phyloP scores from a whole-genome alignment of 768 basidiomycete genomes.

The Lactifluus pinguis region DNA sequence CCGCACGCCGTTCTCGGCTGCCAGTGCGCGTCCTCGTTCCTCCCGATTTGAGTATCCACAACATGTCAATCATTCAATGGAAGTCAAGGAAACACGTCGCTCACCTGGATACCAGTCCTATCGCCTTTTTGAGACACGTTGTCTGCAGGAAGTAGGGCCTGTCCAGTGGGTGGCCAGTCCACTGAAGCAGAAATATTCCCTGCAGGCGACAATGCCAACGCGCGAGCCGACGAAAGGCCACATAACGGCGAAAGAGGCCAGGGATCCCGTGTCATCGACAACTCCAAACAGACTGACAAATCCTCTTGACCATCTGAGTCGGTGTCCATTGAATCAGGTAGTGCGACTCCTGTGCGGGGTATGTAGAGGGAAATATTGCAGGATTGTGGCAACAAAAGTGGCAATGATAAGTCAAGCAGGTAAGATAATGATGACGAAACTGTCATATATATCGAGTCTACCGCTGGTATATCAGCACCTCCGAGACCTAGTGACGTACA shows the following conservation, averaged over 20 bases:
- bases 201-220: not conserved
- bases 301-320: not conserved
- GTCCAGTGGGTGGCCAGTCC: conserved; percentile 14
- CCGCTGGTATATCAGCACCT: not conserved
- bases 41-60: too few relatives aligned
- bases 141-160: not conserved
- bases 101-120: not conserved
- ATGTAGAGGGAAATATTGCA: not conserved
- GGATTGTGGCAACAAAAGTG: not conserved
- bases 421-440: not conserved
- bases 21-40: too few relatives aligned
- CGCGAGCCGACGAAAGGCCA: not conserved
- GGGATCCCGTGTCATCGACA: not conserved
- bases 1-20: too few relatives aligned
- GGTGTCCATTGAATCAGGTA: not conserved
- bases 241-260: not conserved
- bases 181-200: not conserved
- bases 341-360: not conserved
- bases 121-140: not conserved
- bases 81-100: not conserved
- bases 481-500: not conserved
- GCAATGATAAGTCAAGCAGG: not conserved
- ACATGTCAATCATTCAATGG: not conserved
- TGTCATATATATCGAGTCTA: not conserved
- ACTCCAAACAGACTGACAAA: not conserved